These are phyloP conservation scores for Globisporangium parvum DNA, from an alignment of 352 stramenopile species.

Conservation along the genomic window DNA sequence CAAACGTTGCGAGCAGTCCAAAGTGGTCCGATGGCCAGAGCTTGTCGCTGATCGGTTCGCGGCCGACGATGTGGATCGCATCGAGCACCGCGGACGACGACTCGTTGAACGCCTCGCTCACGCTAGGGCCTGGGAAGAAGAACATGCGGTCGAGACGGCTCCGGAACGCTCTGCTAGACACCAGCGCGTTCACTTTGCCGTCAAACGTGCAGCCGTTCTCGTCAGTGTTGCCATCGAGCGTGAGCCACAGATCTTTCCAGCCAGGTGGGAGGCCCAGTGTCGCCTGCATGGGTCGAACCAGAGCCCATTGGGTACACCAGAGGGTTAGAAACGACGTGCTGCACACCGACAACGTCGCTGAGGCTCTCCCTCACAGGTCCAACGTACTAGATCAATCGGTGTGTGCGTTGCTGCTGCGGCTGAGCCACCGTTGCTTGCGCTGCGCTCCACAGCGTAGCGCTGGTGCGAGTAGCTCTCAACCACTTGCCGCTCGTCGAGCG, in stretches of 20 bases:
- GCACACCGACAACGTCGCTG: no score
- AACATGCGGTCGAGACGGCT: constrained; percentile 77
- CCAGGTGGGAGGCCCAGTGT: constrained; percentile 39
- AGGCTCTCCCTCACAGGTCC: background rate
- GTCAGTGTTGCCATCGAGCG: constrained; percentile 56
- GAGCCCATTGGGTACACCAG: background rate
- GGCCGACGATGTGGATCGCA: constrained; percentile 53
- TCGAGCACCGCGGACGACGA: constrained; percentile 22
- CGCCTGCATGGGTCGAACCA: constrained; percentile 11
- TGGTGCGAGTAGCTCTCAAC: constrained; percentile 14
- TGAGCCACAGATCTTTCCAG: constrained; percentile 73
- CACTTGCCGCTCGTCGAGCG: constrained; percentile 34
- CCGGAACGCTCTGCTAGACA: constrained; percentile 51
- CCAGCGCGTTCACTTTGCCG: constrained; percentile 46
- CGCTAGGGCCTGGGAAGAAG: constrained; percentile 28
- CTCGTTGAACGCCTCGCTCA: constrained; percentile 7
- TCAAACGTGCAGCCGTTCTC: constrained; percentile 77
- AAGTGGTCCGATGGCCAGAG: constrained; percentile 77
- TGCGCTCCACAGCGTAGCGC: background rate
- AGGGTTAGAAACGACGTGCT: background rate
- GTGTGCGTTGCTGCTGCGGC: background rate
- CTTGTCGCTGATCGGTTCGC: constrained; percentile 55
- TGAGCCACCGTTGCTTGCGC: background rate
- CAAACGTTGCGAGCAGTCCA: constrained; percentile 48
- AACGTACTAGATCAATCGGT: constrained; percentile 19